Percentiles rank a stretch among this genome's conserved stretches.
phyloP scores from a whole-genome alignment of 768 basidiomycete species.

The Amanita subjunquillea region DNA sequence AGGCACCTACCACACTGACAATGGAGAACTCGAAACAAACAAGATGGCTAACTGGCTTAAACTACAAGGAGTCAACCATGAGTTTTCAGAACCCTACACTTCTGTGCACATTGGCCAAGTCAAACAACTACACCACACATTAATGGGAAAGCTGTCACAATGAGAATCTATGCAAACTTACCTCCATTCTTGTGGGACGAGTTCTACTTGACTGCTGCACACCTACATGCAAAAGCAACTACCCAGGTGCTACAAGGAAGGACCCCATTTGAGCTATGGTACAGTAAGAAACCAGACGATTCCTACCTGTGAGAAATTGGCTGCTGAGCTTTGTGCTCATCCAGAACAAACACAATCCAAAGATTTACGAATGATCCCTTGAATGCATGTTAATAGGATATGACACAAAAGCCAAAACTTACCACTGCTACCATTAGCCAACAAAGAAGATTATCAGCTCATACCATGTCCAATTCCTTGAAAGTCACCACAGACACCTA shows the following conservation, averaged over 20 bases:
- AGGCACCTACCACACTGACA: slow-evolving; percentile 15
- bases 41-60: slow-evolving; percentile 12
- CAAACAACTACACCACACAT: slow-evolving; percentile 24
- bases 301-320: slow-evolving; percentile 21
- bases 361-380: slow-evolving; percentile 12
- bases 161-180: slow-evolving; percentile 15
- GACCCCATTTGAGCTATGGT: slow-evolving; percentile 12
- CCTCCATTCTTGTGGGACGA: slow-evolving; percentile 23
- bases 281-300: slow-evolving; percentile 13
- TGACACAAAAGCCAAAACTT: slow-evolving; percentile 20
- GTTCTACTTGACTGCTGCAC: slow-evolving; percentile 18
- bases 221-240: slow-evolving; percentile 12
- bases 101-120: slow-evolving; percentile 24
- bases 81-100: slow-evolving; percentile 21
- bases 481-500: slow-evolving; percentile 11
- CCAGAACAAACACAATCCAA: slow-evolving; percentile 15
- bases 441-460: slow-evolving; percentile 12
- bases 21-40: slow-evolving; percentile 9
- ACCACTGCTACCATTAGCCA: slow-evolving; percentile 18
- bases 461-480: slow-evolving; percentile 18
- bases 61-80: slow-evolving; percentile 6
- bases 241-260: slow-evolving; percentile 12
- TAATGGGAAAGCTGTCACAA: slow-evolving; percentile 20
- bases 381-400: slow-evolving; percentile 32
- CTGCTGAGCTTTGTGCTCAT: slow-evolving; percentile 17